Conservation (phyloP, 768 basidiomycete species). For the Amanita polypyramis region DNA sequence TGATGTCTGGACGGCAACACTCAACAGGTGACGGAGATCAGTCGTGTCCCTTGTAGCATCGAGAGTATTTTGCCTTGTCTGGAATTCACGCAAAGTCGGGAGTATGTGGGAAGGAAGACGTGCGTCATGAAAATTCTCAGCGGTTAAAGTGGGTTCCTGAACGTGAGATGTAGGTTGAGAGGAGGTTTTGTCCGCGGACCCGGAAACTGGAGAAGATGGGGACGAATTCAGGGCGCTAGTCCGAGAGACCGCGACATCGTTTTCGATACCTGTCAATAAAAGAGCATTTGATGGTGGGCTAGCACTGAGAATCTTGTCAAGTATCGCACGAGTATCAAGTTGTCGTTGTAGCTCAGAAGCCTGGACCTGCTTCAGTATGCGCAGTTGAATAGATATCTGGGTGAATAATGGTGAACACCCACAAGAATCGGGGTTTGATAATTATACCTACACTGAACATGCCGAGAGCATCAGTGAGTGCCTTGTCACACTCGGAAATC, state of each 20-base stretch:
- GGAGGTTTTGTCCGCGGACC: background rate
- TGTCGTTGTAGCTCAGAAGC: constrained; percentile 21
- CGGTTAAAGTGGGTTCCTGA: no score
- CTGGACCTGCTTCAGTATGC: constrained; percentile 40
- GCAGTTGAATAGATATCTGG: constrained; percentile 26
- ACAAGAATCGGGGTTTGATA: background rate
- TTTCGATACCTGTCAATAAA: constrained; percentile 8
- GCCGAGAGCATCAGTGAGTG: constrained; percentile 24
- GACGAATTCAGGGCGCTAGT: background rate
- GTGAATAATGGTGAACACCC: constrained; percentile 25
- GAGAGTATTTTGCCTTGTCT: constrained; percentile 19
- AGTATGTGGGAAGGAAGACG: constrained; percentile 10
- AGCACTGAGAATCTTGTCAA: constrained; percentile 18
- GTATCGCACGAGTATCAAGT: constrained; percentile 24
- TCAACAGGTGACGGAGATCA: constrained; percentile 50
- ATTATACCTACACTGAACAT: constrained; percentile 35
- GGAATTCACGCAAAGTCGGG: constrained; percentile 16
- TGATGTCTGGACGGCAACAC: constrained; percentile 41
- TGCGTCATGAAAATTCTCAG: no score
- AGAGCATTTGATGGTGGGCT: constrained; percentile 7
- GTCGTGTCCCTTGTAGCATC: constrained; percentile 44
- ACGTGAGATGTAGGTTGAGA: background rate
- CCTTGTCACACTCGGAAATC: constrained; percentile 14
- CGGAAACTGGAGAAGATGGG: background rate
- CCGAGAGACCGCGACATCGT: background rate